Evolutionary conservation across 257 asterid species (phyloP), one percentile per base, ranked within the genome.

Genomic region (Leptodermis oblonga): DNA sequence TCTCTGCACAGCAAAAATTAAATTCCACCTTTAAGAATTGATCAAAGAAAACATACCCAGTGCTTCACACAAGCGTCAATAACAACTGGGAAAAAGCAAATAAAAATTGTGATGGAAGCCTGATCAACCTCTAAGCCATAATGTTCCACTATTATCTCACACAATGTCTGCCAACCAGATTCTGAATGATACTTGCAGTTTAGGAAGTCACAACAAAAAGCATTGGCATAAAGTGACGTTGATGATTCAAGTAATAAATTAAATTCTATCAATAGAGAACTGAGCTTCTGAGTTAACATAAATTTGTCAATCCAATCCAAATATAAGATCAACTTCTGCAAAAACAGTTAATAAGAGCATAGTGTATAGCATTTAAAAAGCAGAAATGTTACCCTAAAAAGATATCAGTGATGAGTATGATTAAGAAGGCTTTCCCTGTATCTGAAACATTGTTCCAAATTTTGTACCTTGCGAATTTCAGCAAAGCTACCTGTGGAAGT

Each of bases 371-470:
- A 39, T 23, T 55, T 22, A 67, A 54, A 37, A 61, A 20, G 65
- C 51, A 72, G 70, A 72, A 58, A 46, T 9, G 7, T 76, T 90
- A 88, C 97, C 97, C 97, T 76, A 90, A 82, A 79, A 90, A 87
- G 69, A 88, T 93, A 85, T 93, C 98, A 0, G 97, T 84, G 79
- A 86, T 41, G 70, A 93, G 96, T 56, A 93, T 88, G 30, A 93
- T 87, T 26, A 86, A 77, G 74, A 93, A 88, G n/a, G 97, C 98
- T 85, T 93, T 93, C 76, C 97, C 97, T 0, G 94, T 81, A n/a
- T n/a, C n/a, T n/a, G n/a, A n/a, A n/a, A n/a, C n/a, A n/a, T n/a
- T n/a, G n/a, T n/a, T n/a, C n/a, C n/a, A n/a, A n/a, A n/a, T n/a
- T n/a, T n/a, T n/a, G n/a, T n/a, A n/a, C n/a, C n/a, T n/a, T n/a